Evolutionary conservation across 2,329 filamentous ascomycete genomes (phyloP).

Genomic region (Fusarium concolor): DNA sequence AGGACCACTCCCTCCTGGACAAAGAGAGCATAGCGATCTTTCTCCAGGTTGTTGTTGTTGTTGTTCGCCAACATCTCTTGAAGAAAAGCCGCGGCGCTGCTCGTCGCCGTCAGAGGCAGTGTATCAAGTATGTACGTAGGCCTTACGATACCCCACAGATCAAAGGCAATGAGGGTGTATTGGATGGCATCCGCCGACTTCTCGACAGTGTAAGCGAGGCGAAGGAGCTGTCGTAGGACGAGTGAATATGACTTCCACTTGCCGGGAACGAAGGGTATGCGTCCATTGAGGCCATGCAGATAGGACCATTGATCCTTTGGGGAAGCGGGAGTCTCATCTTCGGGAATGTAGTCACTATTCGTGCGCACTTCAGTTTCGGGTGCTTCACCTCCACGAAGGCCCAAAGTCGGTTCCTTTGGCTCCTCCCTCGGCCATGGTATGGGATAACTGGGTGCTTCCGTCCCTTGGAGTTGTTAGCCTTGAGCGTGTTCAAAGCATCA

Average conservation of each 20-base stretch:
- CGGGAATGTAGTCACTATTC: conserved; percentile 11
- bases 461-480: conserved; percentile 23
- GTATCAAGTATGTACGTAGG: conserved; percentile 1
- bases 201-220: background rate
- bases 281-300: conserved; percentile 51
- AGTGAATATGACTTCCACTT: conserved; percentile 36
- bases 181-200: background rate
- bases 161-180: conserved; percentile 28
- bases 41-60: background rate
- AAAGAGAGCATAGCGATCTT: conserved; percentile 41
- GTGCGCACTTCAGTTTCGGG: too few relatives aligned
- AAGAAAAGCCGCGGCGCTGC: conserved; percentile 8
- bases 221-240: conserved; percentile 44
- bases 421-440: background rate
- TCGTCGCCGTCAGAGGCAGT: conserved; percentile 11
- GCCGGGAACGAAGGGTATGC: conserved; percentile 39
- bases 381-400: conserved; percentile 34
- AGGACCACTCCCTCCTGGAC: conserved; percentile 16
- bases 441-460: conserved; percentile 13
- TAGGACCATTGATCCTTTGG: conserved; percentile 25
- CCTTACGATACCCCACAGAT: background rate
- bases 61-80: conserved; percentile 3
- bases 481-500: accelerated
- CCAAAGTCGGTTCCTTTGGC: background rate
- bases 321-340: background rate